Conservation (phyloP, 768 basidiomycete genomes). For the Termitomyces sp. region DNA sequence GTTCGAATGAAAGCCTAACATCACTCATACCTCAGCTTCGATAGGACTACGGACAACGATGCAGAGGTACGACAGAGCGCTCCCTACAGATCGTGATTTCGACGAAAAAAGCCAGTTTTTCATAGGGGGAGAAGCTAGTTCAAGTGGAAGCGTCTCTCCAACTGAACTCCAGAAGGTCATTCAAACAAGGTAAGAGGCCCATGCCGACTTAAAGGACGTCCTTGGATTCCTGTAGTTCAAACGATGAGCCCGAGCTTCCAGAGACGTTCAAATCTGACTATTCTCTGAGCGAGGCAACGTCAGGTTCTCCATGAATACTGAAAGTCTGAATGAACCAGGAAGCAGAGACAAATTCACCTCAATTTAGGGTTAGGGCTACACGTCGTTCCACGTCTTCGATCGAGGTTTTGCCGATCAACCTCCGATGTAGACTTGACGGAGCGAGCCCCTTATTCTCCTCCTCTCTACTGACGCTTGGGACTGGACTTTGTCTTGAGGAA, state of each 20-base stretch:
- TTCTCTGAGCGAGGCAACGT: background rate
- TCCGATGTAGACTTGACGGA: background rate
- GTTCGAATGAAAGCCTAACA: no score
- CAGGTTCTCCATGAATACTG: background rate
- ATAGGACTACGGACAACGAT: background rate
- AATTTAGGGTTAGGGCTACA: slow-evolving; percentile 24
- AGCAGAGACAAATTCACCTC: background rate
- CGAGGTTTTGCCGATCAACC: slow-evolving; percentile 7
- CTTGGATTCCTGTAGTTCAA: background rate
- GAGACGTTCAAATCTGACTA: no score
- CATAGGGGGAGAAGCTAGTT: no score
- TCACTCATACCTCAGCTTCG: background rate
- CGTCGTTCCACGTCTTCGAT: slow-evolving; percentile 18
- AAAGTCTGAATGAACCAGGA: no score
- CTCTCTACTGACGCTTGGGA: background rate
- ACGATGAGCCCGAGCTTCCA: background rate
- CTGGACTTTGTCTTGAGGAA: background rate
- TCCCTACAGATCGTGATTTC: background rate
- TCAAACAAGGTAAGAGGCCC: background rate
- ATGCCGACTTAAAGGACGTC: background rate
- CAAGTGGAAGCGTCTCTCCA: background rate
- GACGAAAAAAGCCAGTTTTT: background rate
- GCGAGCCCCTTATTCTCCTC: background rate
- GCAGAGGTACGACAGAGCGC: background rate
- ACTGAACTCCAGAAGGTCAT: background rate